Conservation (phyloP, 2,329 filamentous ascomycete genomes). For the Metarhizium album region DNA sequence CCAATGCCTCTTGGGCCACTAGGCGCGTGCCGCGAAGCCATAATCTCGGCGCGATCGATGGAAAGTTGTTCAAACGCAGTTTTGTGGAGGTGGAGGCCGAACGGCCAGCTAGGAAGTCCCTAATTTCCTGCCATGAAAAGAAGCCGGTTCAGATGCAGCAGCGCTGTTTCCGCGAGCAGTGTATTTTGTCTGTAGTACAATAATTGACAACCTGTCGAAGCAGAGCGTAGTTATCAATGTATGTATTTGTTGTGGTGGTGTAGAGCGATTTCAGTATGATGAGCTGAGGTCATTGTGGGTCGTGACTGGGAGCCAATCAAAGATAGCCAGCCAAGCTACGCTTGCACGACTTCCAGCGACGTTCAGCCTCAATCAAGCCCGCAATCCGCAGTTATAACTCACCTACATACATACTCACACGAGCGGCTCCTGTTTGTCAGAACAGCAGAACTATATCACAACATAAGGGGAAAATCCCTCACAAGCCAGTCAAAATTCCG, state of each 20-base stretch:
- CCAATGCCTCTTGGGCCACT: background rate
- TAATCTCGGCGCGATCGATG: background rate
- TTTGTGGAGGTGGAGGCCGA: background rate
- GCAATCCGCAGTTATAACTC: too few relatives aligned
- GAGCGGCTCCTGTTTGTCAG: too few relatives aligned
- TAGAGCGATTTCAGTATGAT: background rate
- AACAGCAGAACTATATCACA: too few relatives aligned
- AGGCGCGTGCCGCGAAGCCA: slow-evolving; percentile 3
- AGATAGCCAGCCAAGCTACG: too few relatives aligned
- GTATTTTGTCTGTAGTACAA: background rate
- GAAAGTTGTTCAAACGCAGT: background rate
- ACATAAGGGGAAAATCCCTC: too few relatives aligned
- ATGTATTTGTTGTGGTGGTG: background rate
- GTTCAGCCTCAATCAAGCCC: too few relatives aligned
- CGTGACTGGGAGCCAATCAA: background rate
- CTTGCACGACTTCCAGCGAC: too few relatives aligned
- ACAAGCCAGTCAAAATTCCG: too few relatives aligned
- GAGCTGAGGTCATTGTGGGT: background rate
- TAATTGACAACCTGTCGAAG: background rate
- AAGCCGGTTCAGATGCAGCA: background rate
- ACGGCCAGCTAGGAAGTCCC: background rate
- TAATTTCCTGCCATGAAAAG: background rate
- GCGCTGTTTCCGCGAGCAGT: background rate
- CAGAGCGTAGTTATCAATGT: background rate
- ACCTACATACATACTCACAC: too few relatives aligned